phyloP scores from a whole-genome alignment of 1,139 yeast species.

The Pichia sp. region DNA sequence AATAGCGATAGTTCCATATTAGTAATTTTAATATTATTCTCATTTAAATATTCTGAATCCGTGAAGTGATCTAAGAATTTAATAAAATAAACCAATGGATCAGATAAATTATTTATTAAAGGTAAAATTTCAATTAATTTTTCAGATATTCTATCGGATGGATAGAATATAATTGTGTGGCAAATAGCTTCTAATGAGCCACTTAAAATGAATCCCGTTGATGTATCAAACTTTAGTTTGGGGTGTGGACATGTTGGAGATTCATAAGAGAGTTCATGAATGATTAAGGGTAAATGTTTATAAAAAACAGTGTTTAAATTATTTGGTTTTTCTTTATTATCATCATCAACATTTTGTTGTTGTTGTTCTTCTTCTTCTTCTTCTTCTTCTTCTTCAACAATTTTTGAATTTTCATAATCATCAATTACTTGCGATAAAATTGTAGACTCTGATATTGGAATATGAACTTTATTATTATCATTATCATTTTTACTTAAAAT shows the following conservation, averaged over 20 bases:
- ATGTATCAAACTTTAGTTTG: conserved; percentile 49
- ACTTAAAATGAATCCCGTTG: conserved; percentile 36
- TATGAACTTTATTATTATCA: neutral
- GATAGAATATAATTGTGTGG: conserved; percentile 61
- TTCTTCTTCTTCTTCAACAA: neutral
- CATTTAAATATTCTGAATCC: neutral
- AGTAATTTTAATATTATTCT: conserved; percentile 7
- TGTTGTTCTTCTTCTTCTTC: neutral
- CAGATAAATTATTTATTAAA: conserved; percentile 52
- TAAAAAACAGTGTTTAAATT: neutral
- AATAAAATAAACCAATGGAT: conserved; percentile 43
- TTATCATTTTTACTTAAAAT: neutral
- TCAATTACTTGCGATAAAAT: conserved; percentile 7
- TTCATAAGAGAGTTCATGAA: conserved; percentile 25
- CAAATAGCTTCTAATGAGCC: conserved; percentile 67
- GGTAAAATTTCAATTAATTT: conserved; percentile 54
- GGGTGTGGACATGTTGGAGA: conserved; percentile 61
- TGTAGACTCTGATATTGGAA: neutral
- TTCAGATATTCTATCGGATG: conserved; percentile 22
- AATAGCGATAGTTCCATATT: conserved; percentile 20
- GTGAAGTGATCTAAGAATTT: conserved; percentile 15
- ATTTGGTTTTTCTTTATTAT: neutral
- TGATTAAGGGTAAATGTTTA: conserved; percentile 8
- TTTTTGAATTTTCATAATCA: conserved; percentile 2
- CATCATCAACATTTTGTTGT: neutral